phyloP scores from a whole-genome alignment of 1,284 basidiomycete species.

The Ceratobasidium sp. region DNA sequence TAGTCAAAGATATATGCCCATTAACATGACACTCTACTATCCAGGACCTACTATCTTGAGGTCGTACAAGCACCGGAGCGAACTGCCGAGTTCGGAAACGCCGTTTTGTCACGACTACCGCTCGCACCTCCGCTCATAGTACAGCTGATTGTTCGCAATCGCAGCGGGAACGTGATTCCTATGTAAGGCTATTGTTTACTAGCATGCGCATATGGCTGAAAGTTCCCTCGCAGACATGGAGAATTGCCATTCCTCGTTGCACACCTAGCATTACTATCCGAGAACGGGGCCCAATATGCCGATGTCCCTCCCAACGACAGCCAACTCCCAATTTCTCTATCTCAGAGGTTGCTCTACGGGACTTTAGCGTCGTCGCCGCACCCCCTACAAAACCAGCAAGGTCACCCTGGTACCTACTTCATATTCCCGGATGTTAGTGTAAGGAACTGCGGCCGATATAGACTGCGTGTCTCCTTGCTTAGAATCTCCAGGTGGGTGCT shows the following conservation, averaged over 20 bases:
- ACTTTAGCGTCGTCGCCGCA: conserved; percentile 85
- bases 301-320: conserved; percentile 48
- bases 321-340: conserved; percentile 53
- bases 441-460: conserved; percentile 78
- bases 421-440: conserved; percentile 91
- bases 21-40: not conserved
- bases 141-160: conserved; percentile 78
- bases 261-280: conserved; percentile 76
- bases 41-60: conserved; percentile 73
- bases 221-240: conserved; percentile 64
- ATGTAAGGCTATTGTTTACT: conserved; percentile 66
- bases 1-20: conserved; percentile 1
- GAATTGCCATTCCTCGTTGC: conserved; percentile 87
- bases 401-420: conserved; percentile 83
- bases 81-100: conserved; percentile 81
- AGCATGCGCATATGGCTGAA: conserved; percentile 8
- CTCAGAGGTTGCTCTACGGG: conserved; percentile 80
- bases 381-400: conserved; percentile 80
- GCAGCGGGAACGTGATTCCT: conserved; percentile 71
- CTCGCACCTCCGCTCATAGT: conserved; percentile 84
- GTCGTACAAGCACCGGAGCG: conserved; percentile 83
- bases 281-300: conserved; percentile 63
- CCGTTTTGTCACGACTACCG: conserved; percentile 81
- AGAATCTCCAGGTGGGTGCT: conserved; percentile 78
- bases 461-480: conserved; percentile 79